A percentile compares a stretch with the other conserved stretches of the same genome.
Evolutionary conservation across 208 protist genomes (phyloP).

Genomic region (Acanthamoeba lenticulata): DNA sequence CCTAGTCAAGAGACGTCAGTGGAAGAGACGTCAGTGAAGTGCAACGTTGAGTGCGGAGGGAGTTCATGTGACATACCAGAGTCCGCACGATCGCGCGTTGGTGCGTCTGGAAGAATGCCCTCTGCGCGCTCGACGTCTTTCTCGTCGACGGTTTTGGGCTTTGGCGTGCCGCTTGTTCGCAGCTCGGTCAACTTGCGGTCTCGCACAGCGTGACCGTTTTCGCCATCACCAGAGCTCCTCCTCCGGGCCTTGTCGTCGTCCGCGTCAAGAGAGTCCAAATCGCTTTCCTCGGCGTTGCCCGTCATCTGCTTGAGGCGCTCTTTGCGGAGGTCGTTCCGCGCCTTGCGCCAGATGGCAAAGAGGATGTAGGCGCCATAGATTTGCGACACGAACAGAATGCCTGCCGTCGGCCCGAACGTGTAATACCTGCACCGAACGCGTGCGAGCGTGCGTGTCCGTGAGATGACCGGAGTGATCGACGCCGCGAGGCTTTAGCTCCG

Average conservation of each 20-base stretch:
- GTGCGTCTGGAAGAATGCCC: neutral
- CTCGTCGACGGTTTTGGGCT: neutral
- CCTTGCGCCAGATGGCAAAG: constrained; percentile 1
- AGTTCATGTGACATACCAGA: neutral
- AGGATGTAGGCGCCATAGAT: constrained; percentile 43
- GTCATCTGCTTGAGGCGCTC: neutral
- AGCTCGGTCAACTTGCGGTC: no score
- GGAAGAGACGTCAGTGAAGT: neutral
- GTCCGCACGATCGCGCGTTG: neutral
- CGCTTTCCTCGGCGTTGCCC: neutral
- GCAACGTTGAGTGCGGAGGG: neutral
- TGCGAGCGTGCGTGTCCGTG: neutral
- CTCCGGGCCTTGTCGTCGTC: neutral
- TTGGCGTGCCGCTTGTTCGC: neutral
- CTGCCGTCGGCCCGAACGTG: neutral
- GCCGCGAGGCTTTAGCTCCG: neutral
- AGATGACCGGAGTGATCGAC: neutral
- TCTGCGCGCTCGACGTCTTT: neutral
- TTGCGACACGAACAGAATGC: constrained; percentile 3
- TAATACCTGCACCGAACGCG: neutral
- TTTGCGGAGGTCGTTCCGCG: neutral
- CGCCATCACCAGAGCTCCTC: neutral
- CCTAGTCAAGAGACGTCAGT: neutral
- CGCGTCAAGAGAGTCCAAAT: neutral
- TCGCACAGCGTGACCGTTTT: neutral